Evolutionary conservation across 192 early-diverging fungal genomes (phyloP), one percentile per base, ranked within the genome.

Genomic region (Lobosporangium transversale): DNA sequence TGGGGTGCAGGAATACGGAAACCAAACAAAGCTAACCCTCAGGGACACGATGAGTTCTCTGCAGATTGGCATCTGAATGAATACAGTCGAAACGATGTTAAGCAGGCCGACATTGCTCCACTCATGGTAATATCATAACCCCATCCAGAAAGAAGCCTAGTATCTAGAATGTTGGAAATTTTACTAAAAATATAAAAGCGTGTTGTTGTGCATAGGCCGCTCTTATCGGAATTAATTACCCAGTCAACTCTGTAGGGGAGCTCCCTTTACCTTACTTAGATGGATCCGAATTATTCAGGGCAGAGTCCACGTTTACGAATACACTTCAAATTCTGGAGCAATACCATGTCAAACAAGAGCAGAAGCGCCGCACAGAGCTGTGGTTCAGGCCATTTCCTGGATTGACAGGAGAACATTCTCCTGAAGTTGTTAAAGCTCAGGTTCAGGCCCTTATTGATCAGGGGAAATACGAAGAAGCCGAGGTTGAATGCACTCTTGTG

Each of bases 91-190:
- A 78, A 92, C 48, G 97, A 98, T 79, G 89, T 98, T 36, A 87
- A 89, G 53, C 97, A 98, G 69, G 97, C 97, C 3, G 97, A 97
- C 79, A 93, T 98, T 84, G 95, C 97, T 2, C 95, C 97, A 17
- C 83, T 98, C 49, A 97, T 98, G 95, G 90, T 91, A 84, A 59
- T 32, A 30, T 53, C 12, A 24, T 30, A n/a, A n/a, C n/a, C n/a
- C n/a, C n/a, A n/a, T n/a, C n/a, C n/a, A n/a, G n/a, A n/a, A n/a
- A n/a, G n/a, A n/a, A n/a, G n/a, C n/a, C n/a, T n/a, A n/a, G n/a
- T n/a, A n/a, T n/a, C n/a, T n/a, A n/a, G n/a, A n/a, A n/a, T n/a
- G n/a, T n/a, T n/a, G n/a, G n/a, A n/a, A n/a, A n/a, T n/a, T n/a
- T n/a, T n/a, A n/a, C n/a, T n/a, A n/a, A n/a, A n/a, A n/a, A n/a